These are phyloP conservation scores for Acanthamoeba culbertsoni DNA, from an alignment of 208 protist species.

Conservation along the genomic window DNA sequence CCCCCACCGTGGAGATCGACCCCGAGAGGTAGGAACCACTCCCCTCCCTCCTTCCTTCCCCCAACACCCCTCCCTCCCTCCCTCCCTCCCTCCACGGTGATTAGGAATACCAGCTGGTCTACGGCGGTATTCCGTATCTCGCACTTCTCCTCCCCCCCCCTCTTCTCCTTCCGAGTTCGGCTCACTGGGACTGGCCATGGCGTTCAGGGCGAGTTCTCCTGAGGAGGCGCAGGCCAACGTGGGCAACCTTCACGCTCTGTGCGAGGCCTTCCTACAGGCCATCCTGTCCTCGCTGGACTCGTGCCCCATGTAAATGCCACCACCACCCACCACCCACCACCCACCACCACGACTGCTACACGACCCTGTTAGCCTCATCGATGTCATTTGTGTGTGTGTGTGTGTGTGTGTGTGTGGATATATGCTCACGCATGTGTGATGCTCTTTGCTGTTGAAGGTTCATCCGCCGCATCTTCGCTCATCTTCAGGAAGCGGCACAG, in stretches of 20 bases:
- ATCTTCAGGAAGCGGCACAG: not conserved
- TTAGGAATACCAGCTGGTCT: no score
- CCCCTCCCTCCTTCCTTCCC: no score
- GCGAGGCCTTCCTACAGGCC: not conserved
- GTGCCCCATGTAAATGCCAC: not conserved
- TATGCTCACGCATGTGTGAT: not conserved
- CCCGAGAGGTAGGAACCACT: not conserved
- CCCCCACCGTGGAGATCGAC: constrained; percentile 4
- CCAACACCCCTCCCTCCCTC: no score
- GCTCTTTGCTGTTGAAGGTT: not conserved
- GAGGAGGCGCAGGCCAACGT: not conserved
- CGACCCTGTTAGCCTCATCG: no score
- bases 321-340: not conserved
- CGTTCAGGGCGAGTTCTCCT: not conserved
- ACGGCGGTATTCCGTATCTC: no score
- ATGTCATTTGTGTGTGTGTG: not conserved
- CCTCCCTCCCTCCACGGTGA: no score
- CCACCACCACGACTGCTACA: no score
- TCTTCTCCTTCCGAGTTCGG: not conserved
- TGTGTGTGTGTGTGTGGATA: no score
- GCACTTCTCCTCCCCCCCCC: not conserved
- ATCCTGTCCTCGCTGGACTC: constrained; percentile 2
- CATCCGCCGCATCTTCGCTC: not conserved
- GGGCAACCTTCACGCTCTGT: not conserved
- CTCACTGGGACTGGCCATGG: not conserved